These are phyloP conservation scores for Pseudevernia furfuracea DNA, from an alignment of 495 filamentous ascomycete genomes.

Conservation along the genomic window DNA sequence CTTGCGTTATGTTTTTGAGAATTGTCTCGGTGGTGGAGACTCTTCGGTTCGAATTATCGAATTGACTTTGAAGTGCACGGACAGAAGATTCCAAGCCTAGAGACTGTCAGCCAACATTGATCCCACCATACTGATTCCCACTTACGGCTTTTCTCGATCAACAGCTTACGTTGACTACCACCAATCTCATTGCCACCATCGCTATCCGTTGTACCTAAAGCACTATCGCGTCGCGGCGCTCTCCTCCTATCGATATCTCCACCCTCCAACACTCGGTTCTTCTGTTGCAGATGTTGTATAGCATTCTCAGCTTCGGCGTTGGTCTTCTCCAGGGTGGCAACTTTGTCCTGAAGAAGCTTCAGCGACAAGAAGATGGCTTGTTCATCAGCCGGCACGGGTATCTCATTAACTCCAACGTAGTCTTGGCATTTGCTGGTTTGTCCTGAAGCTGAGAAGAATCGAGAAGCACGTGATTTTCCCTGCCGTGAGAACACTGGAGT, in stretches of 20 bases:
- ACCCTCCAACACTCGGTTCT: slow-evolving; percentile 48
- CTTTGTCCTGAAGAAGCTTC: slow-evolving; percentile 58
- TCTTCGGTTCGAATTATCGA: slow-evolving; percentile 54
- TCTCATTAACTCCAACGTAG: slow-evolving; percentile 35
- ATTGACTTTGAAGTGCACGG: slow-evolving; percentile 46
- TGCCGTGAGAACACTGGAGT: slow-evolving; percentile 54
- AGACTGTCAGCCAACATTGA: slow-evolving; percentile 10
- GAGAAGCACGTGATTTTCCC: slow-evolving; percentile 44
- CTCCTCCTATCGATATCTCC: slow-evolving; percentile 40
- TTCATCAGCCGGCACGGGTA: slow-evolving; percentile 62
- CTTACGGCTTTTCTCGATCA: slow-evolving; percentile 49
- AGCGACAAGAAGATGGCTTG: slow-evolving; percentile 62
- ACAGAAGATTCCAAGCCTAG: slow-evolving; percentile 53
- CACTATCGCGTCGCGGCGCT: slow-evolving; percentile 38
- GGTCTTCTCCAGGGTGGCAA: slow-evolving; percentile 51
- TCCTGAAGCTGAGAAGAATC: slow-evolving; percentile 43
- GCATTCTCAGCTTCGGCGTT: slow-evolving; percentile 51
- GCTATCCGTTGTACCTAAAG: slow-evolving; percentile 33
- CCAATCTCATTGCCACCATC: slow-evolving; percentile 34
- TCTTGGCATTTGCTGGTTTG: neutral
- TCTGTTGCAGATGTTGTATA: slow-evolving; percentile 47
- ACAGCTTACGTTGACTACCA: slow-evolving; percentile 32
- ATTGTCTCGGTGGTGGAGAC: slow-evolving; percentile 51
- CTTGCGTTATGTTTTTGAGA: slow-evolving; percentile 51
- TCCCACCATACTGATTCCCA: slow-evolving; percentile 20